These are phyloP conservation scores for Cryptococcus jaspeensis DNA, from an alignment of 1,284 basidiomycete species.

Conservation along the genomic window DNA sequence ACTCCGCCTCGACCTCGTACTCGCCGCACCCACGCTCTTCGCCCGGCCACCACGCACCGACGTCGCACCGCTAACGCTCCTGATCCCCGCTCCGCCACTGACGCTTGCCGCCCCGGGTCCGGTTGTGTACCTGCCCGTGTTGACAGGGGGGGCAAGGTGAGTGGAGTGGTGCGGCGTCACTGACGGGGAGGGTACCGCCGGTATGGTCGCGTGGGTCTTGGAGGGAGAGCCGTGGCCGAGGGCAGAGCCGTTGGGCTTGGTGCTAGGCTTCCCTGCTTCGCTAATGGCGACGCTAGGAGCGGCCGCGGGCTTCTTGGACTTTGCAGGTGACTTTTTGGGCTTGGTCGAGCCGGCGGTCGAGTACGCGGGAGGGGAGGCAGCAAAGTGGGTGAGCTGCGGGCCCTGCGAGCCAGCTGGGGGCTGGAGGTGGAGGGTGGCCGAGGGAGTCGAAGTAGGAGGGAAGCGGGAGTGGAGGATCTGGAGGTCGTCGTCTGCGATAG, in stretches of 20 bases:
- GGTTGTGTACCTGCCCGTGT: neutral
- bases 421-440: conserved; percentile 45
- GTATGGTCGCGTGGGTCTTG: neutral
- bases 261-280: neutral
- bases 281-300: neutral
- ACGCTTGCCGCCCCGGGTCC: no score
- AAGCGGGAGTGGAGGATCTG: conserved; percentile 45
- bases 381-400: conserved; percentile 26
- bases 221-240: neutral
- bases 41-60: conserved; percentile 13
- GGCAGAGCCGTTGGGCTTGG: neutral
- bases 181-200: neutral
- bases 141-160: neutral
- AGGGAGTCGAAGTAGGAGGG: conserved; percentile 33
- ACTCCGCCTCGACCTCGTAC: conserved; percentile 30
- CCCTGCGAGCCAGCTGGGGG: conserved; percentile 13
- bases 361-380: conserved; percentile 19
- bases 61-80: conserved; percentile 8
- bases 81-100: neutral
- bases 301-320: neutral
- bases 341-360: conserved; percentile 9
- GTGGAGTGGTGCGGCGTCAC: neutral
- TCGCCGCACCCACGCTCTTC: conserved; percentile 9
- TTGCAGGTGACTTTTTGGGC: neutral
- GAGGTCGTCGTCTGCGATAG: conserved; percentile 48